Percentiles rank a stretch among this genome's conserved stretches.
phyloP scores from a whole-genome alignment of 2,329 filamentous ascomycete species.

The Pyrenochaeta sp. region DNA sequence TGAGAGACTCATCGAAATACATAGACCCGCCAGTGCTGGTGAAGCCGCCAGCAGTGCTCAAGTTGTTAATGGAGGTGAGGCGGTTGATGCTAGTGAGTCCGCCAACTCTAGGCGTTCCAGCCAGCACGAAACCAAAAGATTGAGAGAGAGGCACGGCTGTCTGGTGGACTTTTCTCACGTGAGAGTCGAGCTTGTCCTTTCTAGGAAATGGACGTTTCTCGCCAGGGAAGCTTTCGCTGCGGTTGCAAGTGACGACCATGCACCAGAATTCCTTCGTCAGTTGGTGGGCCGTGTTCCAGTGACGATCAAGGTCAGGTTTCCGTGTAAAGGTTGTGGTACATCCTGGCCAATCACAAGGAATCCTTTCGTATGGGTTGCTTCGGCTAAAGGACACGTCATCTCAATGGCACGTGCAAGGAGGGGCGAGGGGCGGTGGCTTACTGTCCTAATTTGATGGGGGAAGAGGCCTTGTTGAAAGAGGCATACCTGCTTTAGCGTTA shows the following conservation, averaged over 20 bases:
- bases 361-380: not conserved
- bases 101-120: no score
- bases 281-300: slow-evolving; percentile 4
- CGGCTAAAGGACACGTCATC: slow-evolving; percentile 10
- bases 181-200: slow-evolving; percentile 9
- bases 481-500: slow-evolving; percentile 15
- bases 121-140: no score
- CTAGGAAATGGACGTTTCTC: slow-evolving; percentile 6
- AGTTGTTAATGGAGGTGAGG: no score
- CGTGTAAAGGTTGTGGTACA: slow-evolving; percentile 5
- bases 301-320: slow-evolving; percentile 2
- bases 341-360: slow-evolving; percentile 7
- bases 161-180: slow-evolving; percentile 8
- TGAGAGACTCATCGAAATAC: no score
- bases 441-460: not conserved
- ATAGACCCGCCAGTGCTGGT: no score
- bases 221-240: slow-evolving; percentile 8
- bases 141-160: no score
- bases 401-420: not conserved
- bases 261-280: slow-evolving; percentile 4
- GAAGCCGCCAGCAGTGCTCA: no score
- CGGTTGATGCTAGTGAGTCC: no score
- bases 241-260: slow-evolving; percentile 2
- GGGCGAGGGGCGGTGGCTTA: slow-evolving; percentile 9
- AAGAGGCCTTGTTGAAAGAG: not conserved